Percentiles rank a stretch among this genome's conserved stretches.
phyloP scores from a whole-genome alignment of 2,329 filamentous ascomycete genomes.

The Myriosclerotinia scirpicola region DNA sequence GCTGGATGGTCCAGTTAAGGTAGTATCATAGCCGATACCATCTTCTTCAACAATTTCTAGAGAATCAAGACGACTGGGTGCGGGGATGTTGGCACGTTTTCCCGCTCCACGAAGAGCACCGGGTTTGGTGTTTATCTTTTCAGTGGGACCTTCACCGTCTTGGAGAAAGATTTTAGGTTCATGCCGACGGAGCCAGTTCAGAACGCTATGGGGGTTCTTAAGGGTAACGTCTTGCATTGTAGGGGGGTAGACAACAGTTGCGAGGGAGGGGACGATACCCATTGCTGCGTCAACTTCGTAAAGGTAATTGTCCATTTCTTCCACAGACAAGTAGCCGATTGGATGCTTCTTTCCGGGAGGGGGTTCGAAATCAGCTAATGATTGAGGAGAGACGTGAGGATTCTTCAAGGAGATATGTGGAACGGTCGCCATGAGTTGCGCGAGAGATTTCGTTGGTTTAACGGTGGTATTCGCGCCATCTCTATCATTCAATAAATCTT shows the following conservation, averaged over 20 bases:
- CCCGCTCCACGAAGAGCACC: constrained; percentile 41
- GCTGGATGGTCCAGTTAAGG: constrained; percentile 29
- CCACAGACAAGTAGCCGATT: constrained; percentile 64
- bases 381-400: constrained; percentile 38
- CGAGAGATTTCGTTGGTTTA: constrained; percentile 37
- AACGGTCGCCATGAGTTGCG: constrained; percentile 32
- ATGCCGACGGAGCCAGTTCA: constrained; percentile 90
- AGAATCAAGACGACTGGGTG: constrained; percentile 38
- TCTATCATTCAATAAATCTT: constrained; percentile 34
- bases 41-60: constrained; percentile 43
- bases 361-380: constrained; percentile 42
- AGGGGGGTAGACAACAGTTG: constrained; percentile 42
- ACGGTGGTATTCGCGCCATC: constrained; percentile 23
- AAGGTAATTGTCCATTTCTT: constrained; percentile 74
- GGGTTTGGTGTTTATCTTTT: constrained; percentile 46
- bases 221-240: constrained; percentile 54
- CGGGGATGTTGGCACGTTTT: constrained; percentile 40
- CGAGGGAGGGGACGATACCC: constrained; percentile 36
- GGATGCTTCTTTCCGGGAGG: constrained; percentile 54
- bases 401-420: constrained; percentile 34
- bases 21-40: constrained; percentile 40
- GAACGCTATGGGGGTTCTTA: constrained; percentile 85
- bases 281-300: constrained; percentile 52
- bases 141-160: constrained; percentile 43
- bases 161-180: constrained; percentile 83